Evolutionary conservation across 2,329 filamentous ascomycete genomes (phyloP).

Genomic region (Pseudopyricularia cyperi): DNA sequence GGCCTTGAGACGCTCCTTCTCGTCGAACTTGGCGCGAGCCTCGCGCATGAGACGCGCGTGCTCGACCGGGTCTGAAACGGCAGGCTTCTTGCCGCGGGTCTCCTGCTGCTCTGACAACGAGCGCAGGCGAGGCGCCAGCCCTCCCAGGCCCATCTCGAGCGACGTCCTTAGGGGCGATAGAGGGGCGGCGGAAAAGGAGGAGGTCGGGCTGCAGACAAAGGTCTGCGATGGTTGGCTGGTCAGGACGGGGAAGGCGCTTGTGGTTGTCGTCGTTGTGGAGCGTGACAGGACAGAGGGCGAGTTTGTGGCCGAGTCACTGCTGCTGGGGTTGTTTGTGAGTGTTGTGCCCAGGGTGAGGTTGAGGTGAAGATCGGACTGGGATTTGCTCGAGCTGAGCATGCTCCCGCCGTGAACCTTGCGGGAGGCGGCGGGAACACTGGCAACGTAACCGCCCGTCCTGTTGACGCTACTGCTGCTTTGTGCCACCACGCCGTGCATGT

Average conservation of each 20-base stretch:
- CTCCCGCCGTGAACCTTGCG: conserved; percentile 17
- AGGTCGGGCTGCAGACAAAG: conserved; percentile 11
- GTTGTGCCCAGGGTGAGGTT: conserved; percentile 16
- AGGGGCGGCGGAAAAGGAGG: conserved; percentile 18
- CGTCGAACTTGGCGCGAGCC: conserved; percentile 49
- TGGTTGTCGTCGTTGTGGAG: conserved; percentile 9
- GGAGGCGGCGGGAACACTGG: conserved; percentile 7
- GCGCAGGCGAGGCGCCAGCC: conserved; percentile 41
- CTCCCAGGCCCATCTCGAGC: conserved; percentile 29
- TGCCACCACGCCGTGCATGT: conserved; percentile 18
- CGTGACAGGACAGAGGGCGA: conserved; percentile 1
- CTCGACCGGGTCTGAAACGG: conserved; percentile 30
- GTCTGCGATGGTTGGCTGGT: conserved; percentile 6
- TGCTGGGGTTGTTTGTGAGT: neutral
- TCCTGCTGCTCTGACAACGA: conserved; percentile 35
- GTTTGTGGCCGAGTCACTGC: conserved; percentile 5
- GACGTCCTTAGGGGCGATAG: conserved; percentile 45
- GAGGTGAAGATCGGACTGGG: conserved; percentile 32
- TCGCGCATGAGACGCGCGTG: conserved; percentile 44
- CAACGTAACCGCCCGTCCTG: neutral
- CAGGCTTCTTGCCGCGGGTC: neutral
- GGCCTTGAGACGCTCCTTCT: conserved; percentile 47
- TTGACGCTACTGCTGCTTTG: neutral
- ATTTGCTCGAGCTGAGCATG: conserved; percentile 18
- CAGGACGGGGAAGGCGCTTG: neutral